Percentiles rank a stretch among this genome's conserved stretches.
Evolutionary conservation across 495 filamentous ascomycete species (phyloP).

Genomic region (Chaetomium cochliodes): DNA sequence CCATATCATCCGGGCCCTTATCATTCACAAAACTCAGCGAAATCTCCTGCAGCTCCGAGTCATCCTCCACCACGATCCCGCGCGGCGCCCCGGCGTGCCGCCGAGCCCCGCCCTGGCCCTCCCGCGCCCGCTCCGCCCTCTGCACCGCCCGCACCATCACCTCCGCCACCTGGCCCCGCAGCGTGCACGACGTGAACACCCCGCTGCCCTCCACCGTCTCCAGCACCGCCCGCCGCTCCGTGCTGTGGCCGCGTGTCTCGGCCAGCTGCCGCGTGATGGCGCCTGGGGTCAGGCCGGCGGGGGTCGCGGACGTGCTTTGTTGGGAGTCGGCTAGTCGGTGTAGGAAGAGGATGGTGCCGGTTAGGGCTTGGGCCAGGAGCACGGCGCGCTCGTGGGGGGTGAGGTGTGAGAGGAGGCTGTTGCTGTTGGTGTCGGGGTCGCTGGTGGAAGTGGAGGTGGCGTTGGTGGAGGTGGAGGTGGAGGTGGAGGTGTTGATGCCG

Average conservation of each 20-base stretch:
- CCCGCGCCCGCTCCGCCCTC: constrained; percentile 13
- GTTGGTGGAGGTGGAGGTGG: not conserved
- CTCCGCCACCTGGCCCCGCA: constrained; percentile 27
- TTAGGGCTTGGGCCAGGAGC: constrained; percentile 29
- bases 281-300: constrained; percentile 7
- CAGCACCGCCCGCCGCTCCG: constrained; percentile 23
- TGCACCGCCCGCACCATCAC: constrained; percentile 29
- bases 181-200: constrained; percentile 30
- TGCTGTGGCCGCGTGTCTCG: not conserved
- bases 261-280: constrained; percentile 23
- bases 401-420: constrained; percentile 26
- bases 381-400: constrained; percentile 37
- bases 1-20: constrained; percentile 27
- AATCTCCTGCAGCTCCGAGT: constrained; percentile 31
- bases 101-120: not conserved
- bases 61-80: constrained; percentile 22
- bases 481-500: not conserved
- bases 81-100: not conserved
- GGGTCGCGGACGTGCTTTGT: constrained; percentile 10
- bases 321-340: constrained; percentile 30
- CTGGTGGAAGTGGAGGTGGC: not conserved
- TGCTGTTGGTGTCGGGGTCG: constrained; percentile 5
- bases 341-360: constrained; percentile 29
- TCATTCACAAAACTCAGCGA: constrained; percentile 35
- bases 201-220: constrained; percentile 28